Base-by-base conservation (phyloP, 1,139 yeast species). In the Blastobotrys persicus region DNA sequence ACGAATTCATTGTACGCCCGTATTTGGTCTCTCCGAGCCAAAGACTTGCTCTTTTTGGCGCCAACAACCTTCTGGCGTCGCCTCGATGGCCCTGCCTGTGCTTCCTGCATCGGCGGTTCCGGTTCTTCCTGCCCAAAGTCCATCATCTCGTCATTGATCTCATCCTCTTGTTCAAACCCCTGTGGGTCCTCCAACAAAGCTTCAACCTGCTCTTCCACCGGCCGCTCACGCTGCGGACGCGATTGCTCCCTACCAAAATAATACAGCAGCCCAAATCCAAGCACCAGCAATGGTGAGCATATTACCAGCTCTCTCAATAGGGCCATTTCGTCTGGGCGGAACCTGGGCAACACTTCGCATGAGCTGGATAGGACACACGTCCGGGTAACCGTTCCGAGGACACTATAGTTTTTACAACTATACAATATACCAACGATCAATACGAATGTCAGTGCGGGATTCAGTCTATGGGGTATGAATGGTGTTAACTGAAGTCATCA, bases 1-100 rank as follows among this genome's bases (percentile, higher is more conserved):
- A 66, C 59, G 46, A 56, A 61, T 53, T 66, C 70, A 46, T 56
- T 60, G 49, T 63, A 66, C 14, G 66, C 66, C 12, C 69, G 48
- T 14, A 64, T 56, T 38, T 59, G 67, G 42, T 65, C 70, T 37
- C 59, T 47, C 23, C 58, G 50, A 2, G 66, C 69, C 39, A 65
- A 57, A 17, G 68, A 62, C 46, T 58, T 59, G 38, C 69, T 61
- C 57, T 66, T 66, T 47, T 66, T 66, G 13, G 63, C 53, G 16
- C 70, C 69, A 1, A 66, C 68, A 3, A 52, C 32, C 44, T 17
- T 16, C 37, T 28, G 16, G 40, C 42, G 34, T 18, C 45, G 20
- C 11, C 35, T n/a, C 17, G 32, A n/a, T 26, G 39, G 11, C n/a
- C 39, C 16, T 14, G 42, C 32, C 12, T 6, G 14, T 18, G 20